Evolutionary conservation across 805 yeast species (phyloP).

Genomic region (Sungouiozyma intestinalis): DNA sequence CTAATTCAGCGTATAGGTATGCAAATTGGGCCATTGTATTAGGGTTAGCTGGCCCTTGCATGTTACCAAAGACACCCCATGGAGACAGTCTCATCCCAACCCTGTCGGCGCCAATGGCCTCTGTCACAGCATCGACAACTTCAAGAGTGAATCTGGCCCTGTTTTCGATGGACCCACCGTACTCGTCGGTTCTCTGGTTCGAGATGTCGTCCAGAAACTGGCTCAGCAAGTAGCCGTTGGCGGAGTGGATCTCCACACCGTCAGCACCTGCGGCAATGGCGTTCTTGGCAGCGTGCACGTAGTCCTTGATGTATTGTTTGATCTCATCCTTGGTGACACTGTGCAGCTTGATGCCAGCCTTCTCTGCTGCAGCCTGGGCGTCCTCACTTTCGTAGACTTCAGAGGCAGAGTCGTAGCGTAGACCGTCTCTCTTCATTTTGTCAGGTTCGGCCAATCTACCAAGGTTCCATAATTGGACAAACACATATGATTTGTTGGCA

Average conservation of each 20-base stretch:
- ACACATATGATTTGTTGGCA: slow-evolving; percentile 34
- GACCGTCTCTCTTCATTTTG: slow-evolving; percentile 27
- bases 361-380: slow-evolving; percentile 26
- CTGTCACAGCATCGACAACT: slow-evolving; percentile 40
- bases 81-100: slow-evolving; percentile 42
- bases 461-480: slow-evolving; percentile 44
- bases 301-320: slow-evolving; percentile 33
- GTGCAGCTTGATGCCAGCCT: slow-evolving; percentile 25
- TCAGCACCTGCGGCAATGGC: slow-evolving; percentile 34
- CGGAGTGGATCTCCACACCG: slow-evolving; percentile 56
- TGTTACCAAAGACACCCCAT: slow-evolving; percentile 30
- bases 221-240: slow-evolving; percentile 52
- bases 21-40: slow-evolving; percentile 29
- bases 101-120: slow-evolving; percentile 41
- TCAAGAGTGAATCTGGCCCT: slow-evolving; percentile 36
- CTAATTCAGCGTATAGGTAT: slow-evolving; percentile 32
- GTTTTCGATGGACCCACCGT: slow-evolving; percentile 44
- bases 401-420: slow-evolving; percentile 32
- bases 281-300: slow-evolving; percentile 35
- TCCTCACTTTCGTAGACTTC: slow-evolving; percentile 29
- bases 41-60: slow-evolving; percentile 28
- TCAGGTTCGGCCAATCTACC: slow-evolving; percentile 34
- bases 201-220: slow-evolving; percentile 42
- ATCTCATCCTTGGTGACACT: slow-evolving; percentile 28
- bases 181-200: slow-evolving; percentile 40